A percentile compares a stretch with the other conserved stretches of the same genome.
phyloP scores from a whole-genome alignment of 805 yeast genomes.

The Starmera pachycereana region DNA sequence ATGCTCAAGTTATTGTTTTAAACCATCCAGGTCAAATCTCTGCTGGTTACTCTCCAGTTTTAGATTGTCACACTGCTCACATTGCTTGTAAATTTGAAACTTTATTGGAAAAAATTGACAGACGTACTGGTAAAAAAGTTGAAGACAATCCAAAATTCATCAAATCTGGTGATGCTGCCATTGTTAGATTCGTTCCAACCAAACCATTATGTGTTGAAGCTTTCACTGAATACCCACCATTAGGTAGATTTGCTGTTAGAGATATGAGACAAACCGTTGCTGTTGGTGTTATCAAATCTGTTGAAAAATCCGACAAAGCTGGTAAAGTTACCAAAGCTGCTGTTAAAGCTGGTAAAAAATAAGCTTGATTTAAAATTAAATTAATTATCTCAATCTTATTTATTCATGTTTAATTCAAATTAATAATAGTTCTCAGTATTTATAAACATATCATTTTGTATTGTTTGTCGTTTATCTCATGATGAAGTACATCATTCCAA shows the following conservation, averaged over 20 bases:
- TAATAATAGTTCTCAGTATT: too few species aligned
- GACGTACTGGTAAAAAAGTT: conserved; percentile 88
- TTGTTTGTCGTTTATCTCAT: too few species aligned
- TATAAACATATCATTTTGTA: too few species aligned
- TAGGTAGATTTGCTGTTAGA: conserved; percentile 98
- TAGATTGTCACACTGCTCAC: conserved; percentile 91
- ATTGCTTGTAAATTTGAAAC: conserved; percentile 84
- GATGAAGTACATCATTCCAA: too few species aligned
- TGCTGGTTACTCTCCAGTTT: conserved; percentile 88
- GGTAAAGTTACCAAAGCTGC: conserved; percentile 98
- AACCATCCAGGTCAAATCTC: conserved; percentile 93
- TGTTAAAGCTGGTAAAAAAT: conserved; percentile 22
- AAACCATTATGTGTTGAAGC: conserved; percentile 24
- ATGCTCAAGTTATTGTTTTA: conserved; percentile 82
- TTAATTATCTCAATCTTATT: not conserved
- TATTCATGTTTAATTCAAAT: not conserved
- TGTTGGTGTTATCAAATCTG: conserved; percentile 98
- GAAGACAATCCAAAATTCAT: conserved; percentile 89
- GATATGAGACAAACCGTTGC: conserved; percentile 99
- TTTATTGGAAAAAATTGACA: conserved; percentile 80
- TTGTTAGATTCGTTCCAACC: conserved; percentile 79
- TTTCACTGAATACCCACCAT: conserved; percentile 43
- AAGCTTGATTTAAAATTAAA: conserved; percentile 2
- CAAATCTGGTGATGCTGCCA: conserved; percentile 95
- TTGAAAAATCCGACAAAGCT: conserved; percentile 76